Evolutionary conservation across 2,329 filamentous ascomycete species (phyloP).

Genomic region (Escovopsis weberi): DNA sequence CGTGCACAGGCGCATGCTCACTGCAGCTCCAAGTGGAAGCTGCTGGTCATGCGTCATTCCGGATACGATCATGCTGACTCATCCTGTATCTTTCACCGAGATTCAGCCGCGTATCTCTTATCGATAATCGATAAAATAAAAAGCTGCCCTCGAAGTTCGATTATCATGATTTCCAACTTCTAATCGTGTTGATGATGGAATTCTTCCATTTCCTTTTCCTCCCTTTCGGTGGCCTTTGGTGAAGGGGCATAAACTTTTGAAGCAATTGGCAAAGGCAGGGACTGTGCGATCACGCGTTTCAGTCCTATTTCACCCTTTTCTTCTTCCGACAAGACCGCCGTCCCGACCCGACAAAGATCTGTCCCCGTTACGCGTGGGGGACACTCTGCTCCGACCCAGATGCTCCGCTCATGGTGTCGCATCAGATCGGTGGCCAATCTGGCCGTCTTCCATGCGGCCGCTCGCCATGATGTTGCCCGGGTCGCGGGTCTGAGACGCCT

Average conservation of each 20-base stretch:
- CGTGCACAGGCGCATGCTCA: not conserved
- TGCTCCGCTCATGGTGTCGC: conserved; percentile 14
- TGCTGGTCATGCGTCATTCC: too few relatives aligned
- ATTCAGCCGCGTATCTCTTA: not conserved
- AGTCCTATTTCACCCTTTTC: too few relatives aligned
- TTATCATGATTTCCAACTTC: not conserved
- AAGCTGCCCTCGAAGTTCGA: not conserved
- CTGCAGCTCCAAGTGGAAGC: not conserved
- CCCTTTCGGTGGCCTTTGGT: too few relatives aligned
- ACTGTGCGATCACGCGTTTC: not conserved
- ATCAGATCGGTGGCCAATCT: conserved; percentile 2
- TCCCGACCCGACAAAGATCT: not conserved
- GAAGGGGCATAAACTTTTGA: too few relatives aligned
- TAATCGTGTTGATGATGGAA: not conserved
- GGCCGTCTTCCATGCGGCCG: not conserved
- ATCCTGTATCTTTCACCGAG: too few relatives aligned
- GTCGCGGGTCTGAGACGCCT: not conserved
- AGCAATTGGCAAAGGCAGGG: too few relatives aligned
- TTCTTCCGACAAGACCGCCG: too few relatives aligned
- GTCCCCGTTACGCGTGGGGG: not conserved
- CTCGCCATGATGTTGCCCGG: not conserved
- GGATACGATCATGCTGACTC: too few relatives aligned
- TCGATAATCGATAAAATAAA: not conserved
- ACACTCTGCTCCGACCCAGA: conserved; percentile 7
- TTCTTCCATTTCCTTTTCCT: not conserved